These are phyloP conservation scores for Penicillium decumbens DNA, from an alignment of 2,329 filamentous ascomycete species.

Conservation along the genomic window DNA sequence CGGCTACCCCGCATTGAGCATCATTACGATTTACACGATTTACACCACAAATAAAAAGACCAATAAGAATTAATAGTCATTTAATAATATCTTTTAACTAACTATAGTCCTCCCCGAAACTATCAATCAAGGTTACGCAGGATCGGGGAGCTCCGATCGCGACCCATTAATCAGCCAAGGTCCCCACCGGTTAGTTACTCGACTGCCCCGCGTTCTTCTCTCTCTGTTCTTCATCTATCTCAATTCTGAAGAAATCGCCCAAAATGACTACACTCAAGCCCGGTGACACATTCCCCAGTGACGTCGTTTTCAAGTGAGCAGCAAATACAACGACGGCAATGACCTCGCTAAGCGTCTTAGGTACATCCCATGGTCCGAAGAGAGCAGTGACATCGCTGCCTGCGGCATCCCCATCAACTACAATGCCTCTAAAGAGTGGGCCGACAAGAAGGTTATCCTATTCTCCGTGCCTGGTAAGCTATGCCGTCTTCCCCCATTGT, in stretches of 20 bases:
- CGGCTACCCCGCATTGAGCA: too few relatives aligned
- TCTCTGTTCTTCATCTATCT: not conserved
- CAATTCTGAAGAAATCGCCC: not conserved
- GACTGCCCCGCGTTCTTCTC: slow-evolving; percentile 1
- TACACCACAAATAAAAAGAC: too few relatives aligned
- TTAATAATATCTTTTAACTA: too few relatives aligned
- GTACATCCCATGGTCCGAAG: slow-evolving; percentile 72
- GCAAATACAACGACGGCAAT: not conserved
- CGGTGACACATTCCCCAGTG: slow-evolving; percentile 77
- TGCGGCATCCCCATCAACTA: slow-evolving; percentile 76
- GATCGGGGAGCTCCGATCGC: slow-evolving; percentile 3
- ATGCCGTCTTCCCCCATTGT: not conserved
- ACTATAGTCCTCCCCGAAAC: too few relatives aligned
- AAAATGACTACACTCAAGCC: slow-evolving; percentile 64
- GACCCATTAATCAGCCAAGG: not conserved
- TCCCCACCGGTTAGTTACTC: not conserved
- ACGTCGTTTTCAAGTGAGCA: slow-evolving; percentile 66
- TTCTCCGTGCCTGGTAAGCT: slow-evolving; percentile 62
- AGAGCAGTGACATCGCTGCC: slow-evolving; percentile 63
- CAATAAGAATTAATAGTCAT: too few relatives aligned
- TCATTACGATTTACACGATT: too few relatives aligned
- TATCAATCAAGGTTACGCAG: not conserved
- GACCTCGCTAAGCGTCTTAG: slow-evolving; percentile 34
- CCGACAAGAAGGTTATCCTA: slow-evolving; percentile 67
- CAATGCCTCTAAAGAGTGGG: slow-evolving; percentile 72